These are phyloP conservation scores for Fusarium verticillioides DNA, from an alignment of 2,329 filamentous ascomycete genomes.

Conservation along the genomic window DNA sequence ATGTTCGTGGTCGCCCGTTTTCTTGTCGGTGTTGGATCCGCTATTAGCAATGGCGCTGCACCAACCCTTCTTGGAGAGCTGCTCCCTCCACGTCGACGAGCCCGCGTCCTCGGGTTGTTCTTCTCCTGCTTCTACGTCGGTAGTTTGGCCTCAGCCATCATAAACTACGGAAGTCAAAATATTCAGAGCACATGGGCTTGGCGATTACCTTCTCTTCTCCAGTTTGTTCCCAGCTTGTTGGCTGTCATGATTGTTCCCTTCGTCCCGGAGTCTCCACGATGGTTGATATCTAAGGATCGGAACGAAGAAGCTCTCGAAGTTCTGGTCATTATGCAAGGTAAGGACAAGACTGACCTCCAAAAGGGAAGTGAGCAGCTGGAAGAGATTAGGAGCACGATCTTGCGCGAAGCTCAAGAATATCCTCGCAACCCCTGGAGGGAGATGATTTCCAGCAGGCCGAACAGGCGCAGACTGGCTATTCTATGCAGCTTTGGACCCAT, in stretches of 20 bases:
- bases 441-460: not conserved
- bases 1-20: not conserved
- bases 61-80: not conserved
- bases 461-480: not conserved
- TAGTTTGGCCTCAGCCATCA: not conserved
- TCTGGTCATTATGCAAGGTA: not conserved
- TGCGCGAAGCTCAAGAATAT: not conserved
- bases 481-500: not conserved
- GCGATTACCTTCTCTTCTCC: not conserved
- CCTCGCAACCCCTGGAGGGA: slow-evolving; percentile 1
- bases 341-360: not conserved
- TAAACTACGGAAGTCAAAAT: not conserved
- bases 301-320: not conserved
- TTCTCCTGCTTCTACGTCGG: not conserved
- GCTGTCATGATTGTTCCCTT: not conserved
- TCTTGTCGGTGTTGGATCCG: not conserved
- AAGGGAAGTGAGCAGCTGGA: not conserved
- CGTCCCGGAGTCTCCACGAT: not conserved
- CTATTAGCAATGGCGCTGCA: not conserved
- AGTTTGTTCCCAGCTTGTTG: not conserved
- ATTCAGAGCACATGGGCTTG: not conserved
- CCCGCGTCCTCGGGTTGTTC: not conserved
- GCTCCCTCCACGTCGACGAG: not conserved
- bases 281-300: not conserved
- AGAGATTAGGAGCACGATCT: not conserved